These are phyloP conservation scores for Globisporangium cylindrosporum DNA, from an alignment of 352 stramenopile species.

Conservation along the genomic window DNA sequence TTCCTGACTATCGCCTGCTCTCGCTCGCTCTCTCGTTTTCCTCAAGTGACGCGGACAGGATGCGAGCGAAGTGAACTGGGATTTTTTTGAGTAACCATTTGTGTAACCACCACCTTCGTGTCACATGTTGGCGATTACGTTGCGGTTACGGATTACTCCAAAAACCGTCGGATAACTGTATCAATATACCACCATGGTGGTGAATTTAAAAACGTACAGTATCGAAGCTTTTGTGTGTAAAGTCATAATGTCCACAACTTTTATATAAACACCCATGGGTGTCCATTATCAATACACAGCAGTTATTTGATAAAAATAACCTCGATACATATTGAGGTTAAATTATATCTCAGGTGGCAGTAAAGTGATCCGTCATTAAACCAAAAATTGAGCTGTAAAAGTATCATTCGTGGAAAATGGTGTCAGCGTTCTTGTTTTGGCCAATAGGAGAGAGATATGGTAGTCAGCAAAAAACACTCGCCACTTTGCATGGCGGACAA, in stretches of 20 bases:
- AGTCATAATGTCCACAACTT: too few species aligned
- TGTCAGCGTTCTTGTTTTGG: not conserved
- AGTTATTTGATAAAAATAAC: too few species aligned
- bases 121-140: not conserved
- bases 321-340: not conserved
- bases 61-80: not conserved
- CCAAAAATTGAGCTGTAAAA: not conserved
- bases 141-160: not conserved
- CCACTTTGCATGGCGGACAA: not conserved
- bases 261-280: too few species aligned
- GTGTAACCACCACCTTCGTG: not conserved
- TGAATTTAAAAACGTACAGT: too few species aligned
- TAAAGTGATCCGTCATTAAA: not conserved
- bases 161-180: too few species aligned
- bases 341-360: not conserved
- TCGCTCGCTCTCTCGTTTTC: constrained; percentile 1
- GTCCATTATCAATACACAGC: too few species aligned
- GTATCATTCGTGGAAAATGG: not conserved
- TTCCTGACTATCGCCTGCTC: not conserved
- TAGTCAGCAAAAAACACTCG: not conserved
- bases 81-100: not conserved
- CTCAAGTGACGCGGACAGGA: not conserved
- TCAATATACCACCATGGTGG: too few species aligned
- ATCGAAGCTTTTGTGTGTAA: too few species aligned
- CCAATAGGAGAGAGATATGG: not conserved